A percentile compares a stretch with the other conserved stretches of the same genome.
phyloP scores from a whole-genome alignment of 2,329 filamentous ascomycete species.

The Leptographium procerum region DNA sequence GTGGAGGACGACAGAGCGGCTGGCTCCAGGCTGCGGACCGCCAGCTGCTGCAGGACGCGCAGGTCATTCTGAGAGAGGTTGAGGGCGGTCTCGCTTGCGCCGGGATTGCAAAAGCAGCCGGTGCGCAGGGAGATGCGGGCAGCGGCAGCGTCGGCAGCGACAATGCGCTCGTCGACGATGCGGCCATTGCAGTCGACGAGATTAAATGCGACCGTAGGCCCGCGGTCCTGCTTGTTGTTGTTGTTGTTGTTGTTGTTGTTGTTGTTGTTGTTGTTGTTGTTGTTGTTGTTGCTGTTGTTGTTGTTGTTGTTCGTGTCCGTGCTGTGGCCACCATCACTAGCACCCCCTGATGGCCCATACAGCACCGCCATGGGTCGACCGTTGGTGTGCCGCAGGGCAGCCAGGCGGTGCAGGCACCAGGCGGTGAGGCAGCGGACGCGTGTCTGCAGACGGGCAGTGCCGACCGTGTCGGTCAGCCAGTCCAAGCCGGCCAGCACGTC shows the following conservation, averaged over 20 bases:
- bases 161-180: conserved; percentile 25
- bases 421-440: conserved; percentile 25
- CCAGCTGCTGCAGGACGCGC: conserved; percentile 8
- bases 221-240: too few species aligned
- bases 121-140: conserved; percentile 26
- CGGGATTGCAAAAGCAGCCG: conserved; percentile 32
- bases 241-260: too few species aligned
- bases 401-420: conserved; percentile 23
- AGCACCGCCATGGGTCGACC: conserved; percentile 21
- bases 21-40: not conserved
- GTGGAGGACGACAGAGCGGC: too few species aligned
- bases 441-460: conserved; percentile 17
- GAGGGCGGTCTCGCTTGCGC: conserved; percentile 24
- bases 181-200: conserved; percentile 21
- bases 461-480: conserved; percentile 20
- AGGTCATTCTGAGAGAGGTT: conserved; percentile 14
- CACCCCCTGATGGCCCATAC: too few species aligned
- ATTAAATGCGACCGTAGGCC: conserved; percentile 28
- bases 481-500: conserved; percentile 25
- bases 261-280: too few species aligned
- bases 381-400: conserved; percentile 20
- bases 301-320: too few species aligned
- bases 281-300: too few species aligned
- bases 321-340: too few species aligned
- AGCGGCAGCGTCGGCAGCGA: conserved; percentile 21